Evolutionary conservation across 2,329 filamentous ascomycete species (phyloP).

Genomic region (Paecilomyces niveus): DNA sequence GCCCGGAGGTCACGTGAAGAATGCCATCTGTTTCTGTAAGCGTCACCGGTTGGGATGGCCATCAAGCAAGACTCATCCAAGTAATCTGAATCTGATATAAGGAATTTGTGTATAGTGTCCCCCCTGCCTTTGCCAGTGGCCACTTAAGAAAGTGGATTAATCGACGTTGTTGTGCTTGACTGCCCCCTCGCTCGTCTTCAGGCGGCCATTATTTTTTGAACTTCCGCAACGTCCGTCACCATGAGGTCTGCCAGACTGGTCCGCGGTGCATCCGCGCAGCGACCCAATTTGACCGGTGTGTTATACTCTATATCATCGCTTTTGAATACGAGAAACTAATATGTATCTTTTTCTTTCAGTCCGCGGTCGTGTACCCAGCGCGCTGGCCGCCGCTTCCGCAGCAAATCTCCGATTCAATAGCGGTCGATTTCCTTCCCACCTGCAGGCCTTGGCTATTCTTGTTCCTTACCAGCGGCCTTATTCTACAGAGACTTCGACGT

Average conservation of each 20-base stretch:
- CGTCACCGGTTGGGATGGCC: neutral
- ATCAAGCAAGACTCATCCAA: neutral
- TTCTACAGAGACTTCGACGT: conserved; percentile 52
- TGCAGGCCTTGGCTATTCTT: conserved; percentile 53
- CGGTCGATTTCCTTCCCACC: conserved; percentile 39
- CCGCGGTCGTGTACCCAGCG: conserved; percentile 23
- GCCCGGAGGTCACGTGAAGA: conserved; percentile 14
- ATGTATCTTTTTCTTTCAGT: conserved; percentile 12
- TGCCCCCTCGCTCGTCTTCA: conserved; percentile 13
- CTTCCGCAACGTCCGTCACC: conserved; percentile 29
- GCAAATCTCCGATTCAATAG: conserved; percentile 26
- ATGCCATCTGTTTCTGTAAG: neutral
- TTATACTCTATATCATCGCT: neutral
- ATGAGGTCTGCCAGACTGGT: conserved; percentile 33
- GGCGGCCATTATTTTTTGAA: conserved; percentile 15
- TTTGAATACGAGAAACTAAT: neutral
- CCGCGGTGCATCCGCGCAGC: conserved; percentile 26
- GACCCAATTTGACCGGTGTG: conserved; percentile 23
- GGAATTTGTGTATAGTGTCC: neutral
- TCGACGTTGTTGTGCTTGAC: conserved; percentile 9
- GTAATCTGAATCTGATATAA: neutral
- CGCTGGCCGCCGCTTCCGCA: conserved; percentile 23
- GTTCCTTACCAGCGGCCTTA: conserved; percentile 45
- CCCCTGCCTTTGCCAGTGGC: neutral
- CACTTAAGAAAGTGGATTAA: neutral